Percentiles rank a stretch among this genome's conserved stretches.
phyloP scores from a whole-genome alignment of 345 rosid species.

The Rubroshorea leprosula region DNA sequence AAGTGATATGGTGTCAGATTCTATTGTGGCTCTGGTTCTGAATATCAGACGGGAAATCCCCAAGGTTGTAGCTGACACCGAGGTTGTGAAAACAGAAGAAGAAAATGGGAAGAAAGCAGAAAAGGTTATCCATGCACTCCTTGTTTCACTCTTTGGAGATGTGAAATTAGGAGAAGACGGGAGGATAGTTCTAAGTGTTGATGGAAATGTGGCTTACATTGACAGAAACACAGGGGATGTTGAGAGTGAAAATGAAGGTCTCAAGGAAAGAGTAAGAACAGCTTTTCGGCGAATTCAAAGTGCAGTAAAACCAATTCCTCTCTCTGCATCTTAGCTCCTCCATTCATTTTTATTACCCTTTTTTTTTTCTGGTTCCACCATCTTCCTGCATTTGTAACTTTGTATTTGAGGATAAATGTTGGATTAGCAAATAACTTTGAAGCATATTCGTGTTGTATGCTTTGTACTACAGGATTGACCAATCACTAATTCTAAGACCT shows the following conservation, averaged over 20 bases:
- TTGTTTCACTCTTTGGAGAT: slow-evolving; percentile 85
- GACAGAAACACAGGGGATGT: slow-evolving; percentile 87
- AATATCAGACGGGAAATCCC: slow-evolving; percentile 76
- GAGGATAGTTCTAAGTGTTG: slow-evolving; percentile 61
- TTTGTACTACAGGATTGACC: too few species aligned
- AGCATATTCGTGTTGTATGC: too few species aligned
- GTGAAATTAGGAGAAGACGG: slow-evolving; percentile 79
- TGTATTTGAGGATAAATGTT: too few species aligned
- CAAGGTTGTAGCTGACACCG: slow-evolving; percentile 59
- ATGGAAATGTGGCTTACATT: slow-evolving; percentile 70
- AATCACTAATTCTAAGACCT: too few species aligned
- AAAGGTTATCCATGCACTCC: slow-evolving; percentile 72
- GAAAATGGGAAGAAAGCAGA: slow-evolving; percentile 67
- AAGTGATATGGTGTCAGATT: slow-evolving; percentile 93
- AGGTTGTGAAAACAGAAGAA: slow-evolving; percentile 48
- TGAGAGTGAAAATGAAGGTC: slow-evolving; percentile 79
- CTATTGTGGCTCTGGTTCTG: slow-evolving; percentile 73
- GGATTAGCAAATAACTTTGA: too few species aligned
- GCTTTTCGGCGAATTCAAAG: slow-evolving; percentile 66
- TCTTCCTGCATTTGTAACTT: background rate
- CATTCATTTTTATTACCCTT: background rate
- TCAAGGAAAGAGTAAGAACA: slow-evolving; percentile 66
- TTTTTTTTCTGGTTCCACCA: background rate
- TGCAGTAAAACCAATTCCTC: slow-evolving; percentile 75
- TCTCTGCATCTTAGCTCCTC: slow-evolving; percentile 29